Base-by-base conservation (phyloP, 495 filamentous ascomycete species). In the Neurospora sp. region DNA sequence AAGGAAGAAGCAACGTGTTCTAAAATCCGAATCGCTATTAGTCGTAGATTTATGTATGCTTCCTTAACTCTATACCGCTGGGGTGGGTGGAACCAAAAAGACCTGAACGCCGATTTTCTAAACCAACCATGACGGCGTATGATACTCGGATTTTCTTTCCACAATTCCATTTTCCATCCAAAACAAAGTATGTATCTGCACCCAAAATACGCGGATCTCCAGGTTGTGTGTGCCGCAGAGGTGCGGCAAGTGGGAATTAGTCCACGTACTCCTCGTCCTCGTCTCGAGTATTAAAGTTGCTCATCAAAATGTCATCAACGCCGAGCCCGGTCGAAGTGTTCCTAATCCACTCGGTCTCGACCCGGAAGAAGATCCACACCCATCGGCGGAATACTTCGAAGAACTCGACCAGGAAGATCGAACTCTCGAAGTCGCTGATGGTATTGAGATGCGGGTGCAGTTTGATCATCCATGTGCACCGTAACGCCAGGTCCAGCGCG, bases 351-450 rank as follows among this genome's bases (percentile, higher is more conserved):
- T 99, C 96, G 27, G 93, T 92, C 85, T 99, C 96, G 31, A 94
- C 89, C 3, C 96, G 88, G 80, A 98, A 94, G 82, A 98, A 98
- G 66, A 96, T 92, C 96, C 96, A 99, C 76, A 98, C 88, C 94
- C 94, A 98, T 20, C 96, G 87, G 48, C 96, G 88, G 22, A 91
- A 86, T 9, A 98, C 90, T 81, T 99, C 96, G 20, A 96, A 83
- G 44, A 91, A 84, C 83, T 97, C 91, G 75, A 98, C 88, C n/a
- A 93, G 73, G 79, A 97, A 99, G 44, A 98, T 90, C 2, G 86
- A 85, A 69, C 90, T 89, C 82, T 98, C 96, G 74, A 92, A 88
- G 76, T 97, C 93, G 74, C 91, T 90, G 46, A 96, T 88, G 80
- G 91, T 91, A 75, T 93, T 90, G 69, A 98, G 83, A 76, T 91